Percentiles rank a stretch among this genome's conserved stretches.
These are phyloP conservation scores for Podila verticillata DNA, from an alignment of 192 early-diverging fungal genomes.

Conservation along the genomic window DNA sequence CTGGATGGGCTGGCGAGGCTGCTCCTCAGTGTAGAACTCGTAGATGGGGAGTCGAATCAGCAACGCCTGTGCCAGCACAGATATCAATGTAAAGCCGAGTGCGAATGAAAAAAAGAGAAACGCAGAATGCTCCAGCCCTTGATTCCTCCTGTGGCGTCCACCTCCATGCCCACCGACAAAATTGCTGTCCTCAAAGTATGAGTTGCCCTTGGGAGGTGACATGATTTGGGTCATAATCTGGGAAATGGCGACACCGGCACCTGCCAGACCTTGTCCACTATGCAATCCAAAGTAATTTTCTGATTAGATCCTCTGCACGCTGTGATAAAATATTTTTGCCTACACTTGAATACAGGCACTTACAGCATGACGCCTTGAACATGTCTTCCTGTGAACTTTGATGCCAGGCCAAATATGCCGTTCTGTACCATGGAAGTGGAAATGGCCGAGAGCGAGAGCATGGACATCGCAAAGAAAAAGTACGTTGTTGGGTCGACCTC, in stretches of 20 bases:
- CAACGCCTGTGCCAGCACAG: slow-evolving; percentile 51
- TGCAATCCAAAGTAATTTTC: not conserved
- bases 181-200: slow-evolving; percentile 17
- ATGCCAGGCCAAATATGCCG: slow-evolving; percentile 76
- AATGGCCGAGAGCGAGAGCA: slow-evolving; percentile 66
- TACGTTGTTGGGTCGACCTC: slow-evolving; percentile 60
- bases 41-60: slow-evolving; percentile 55
- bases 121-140: slow-evolving; percentile 51
- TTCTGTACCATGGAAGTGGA: slow-evolving; percentile 72
- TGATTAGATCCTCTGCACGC: not conserved
- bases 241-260: slow-evolving; percentile 69
- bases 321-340: too few species aligned
- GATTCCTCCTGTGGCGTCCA: slow-evolving; percentile 10
- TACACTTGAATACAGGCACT: not conserved
- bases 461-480: slow-evolving; percentile 68
- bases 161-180: slow-evolving; percentile 7
- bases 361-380: slow-evolving; percentile 80
- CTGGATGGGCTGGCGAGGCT: slow-evolving; percentile 32
- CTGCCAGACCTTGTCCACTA: slow-evolving; percentile 72
- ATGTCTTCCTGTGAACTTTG: slow-evolving; percentile 73
- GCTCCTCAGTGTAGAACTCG: slow-evolving; percentile 41
- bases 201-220: slow-evolving; percentile 34
- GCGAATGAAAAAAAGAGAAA: slow-evolving; percentile 64
- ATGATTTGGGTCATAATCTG: slow-evolving; percentile 69
- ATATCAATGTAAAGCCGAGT: slow-evolving; percentile 45